Conservation (phyloP, 345 rosid species). For the Lepidium africanum region DNA sequence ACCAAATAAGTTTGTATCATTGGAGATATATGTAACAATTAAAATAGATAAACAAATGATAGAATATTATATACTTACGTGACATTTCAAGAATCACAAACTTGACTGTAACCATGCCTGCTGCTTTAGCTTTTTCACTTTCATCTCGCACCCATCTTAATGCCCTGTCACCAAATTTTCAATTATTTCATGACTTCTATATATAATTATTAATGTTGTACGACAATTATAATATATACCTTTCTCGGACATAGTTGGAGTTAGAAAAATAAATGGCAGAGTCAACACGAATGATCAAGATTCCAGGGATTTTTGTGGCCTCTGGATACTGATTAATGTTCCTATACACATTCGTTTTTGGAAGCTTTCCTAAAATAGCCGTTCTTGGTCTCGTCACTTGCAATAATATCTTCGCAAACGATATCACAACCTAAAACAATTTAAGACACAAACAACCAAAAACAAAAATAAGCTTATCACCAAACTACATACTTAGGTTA, state of each 20-base stretch:
- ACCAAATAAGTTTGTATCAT: background rate
- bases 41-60: background rate
- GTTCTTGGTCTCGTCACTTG: conserved; percentile 89
- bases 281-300: conserved; percentile 73
- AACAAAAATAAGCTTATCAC: too few species aligned
- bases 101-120: conserved; percentile 36
- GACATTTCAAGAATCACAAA: conserved; percentile 70
- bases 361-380: conserved; percentile 61
- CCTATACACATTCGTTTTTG: conserved; percentile 53
- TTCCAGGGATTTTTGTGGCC: conserved; percentile 56
- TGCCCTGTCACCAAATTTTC: conserved; percentile 32
- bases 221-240: conserved; percentile 22
- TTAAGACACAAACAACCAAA: too few species aligned
- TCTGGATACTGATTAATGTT: conserved; percentile 66
- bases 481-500: too few species aligned
- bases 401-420: conserved; percentile 68
- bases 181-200: background rate
- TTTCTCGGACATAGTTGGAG: conserved; percentile 71
- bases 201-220: background rate
- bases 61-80: conserved; percentile 34
- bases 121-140: conserved; percentile 37
- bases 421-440: conserved; percentile 28
- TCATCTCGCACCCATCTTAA: conserved; percentile 74
- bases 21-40: background rate
- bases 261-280: conserved; percentile 87